phyloP scores from a whole-genome alignment of 2,329 filamentous ascomycete species.

The Penicillium sp. region DNA sequence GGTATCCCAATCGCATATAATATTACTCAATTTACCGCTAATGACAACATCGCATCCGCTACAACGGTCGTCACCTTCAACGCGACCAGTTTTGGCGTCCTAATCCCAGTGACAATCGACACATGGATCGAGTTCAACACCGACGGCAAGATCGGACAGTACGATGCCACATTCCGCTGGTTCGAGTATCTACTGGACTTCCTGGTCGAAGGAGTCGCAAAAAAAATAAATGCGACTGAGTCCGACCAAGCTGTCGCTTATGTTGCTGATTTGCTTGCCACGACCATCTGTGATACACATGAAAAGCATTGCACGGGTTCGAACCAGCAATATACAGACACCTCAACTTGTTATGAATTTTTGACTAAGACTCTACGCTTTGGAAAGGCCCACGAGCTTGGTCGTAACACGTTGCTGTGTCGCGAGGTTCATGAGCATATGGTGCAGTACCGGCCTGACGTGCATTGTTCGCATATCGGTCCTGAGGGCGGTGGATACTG shows the following conservation, averaged over 20 bases:
- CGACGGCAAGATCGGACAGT: conserved; percentile 26
- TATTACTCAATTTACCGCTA: conserved; percentile 28
- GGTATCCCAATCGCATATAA: conserved; percentile 27
- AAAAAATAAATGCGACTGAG: conserved; percentile 20
- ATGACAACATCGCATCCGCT: conserved; percentile 23
- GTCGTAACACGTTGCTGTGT: conserved; percentile 29
- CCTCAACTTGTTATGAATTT: conserved; percentile 19
- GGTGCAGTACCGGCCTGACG: conserved; percentile 27
- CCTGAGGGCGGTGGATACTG: conserved; percentile 30
- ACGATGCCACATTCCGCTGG: conserved; percentile 30
- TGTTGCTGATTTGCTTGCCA: conserved; percentile 20
- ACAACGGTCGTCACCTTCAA: conserved; percentile 30
- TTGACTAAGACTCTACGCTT: conserved; percentile 24
- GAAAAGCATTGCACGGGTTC: conserved; percentile 20
- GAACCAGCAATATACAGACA: conserved; percentile 25
- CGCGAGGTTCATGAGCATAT: conserved; percentile 33
- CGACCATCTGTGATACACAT: conserved; percentile 24
- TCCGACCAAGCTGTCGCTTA: conserved; percentile 14
- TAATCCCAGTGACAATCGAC: conserved; percentile 28
- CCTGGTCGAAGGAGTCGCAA: conserved; percentile 14
- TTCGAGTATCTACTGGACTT: conserved; percentile 26
- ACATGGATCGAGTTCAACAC: conserved; percentile 28
- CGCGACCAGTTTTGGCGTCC: conserved; percentile 23
- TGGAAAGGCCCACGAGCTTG: conserved; percentile 27
- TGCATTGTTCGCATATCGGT: conserved; percentile 32